Evolutionary conservation across 805 yeast genomes (phyloP).

Genomic region (Debaryomyces maramus): DNA sequence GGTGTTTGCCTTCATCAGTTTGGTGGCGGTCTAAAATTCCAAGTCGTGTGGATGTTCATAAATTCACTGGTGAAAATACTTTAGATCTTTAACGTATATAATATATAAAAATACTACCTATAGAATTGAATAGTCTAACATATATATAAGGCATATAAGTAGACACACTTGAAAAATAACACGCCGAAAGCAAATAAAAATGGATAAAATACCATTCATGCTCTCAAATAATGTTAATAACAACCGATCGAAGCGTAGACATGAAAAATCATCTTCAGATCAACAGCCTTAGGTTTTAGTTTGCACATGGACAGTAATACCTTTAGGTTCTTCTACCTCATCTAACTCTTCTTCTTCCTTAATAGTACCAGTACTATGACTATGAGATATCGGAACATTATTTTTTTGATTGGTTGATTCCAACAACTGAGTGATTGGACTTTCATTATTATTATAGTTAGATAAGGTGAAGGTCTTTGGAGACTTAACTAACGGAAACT

Average conservation of each 20-base stretch:
- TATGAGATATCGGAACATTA: constrained; percentile 22
- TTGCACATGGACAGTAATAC: too few relatives aligned
- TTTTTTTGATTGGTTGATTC: constrained; percentile 14
- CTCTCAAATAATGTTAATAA: too few relatives aligned
- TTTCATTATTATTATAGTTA: constrained; percentile 33
- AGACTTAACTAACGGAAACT: constrained; percentile 34
- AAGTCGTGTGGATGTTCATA: neutral
- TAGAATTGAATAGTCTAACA: neutral
- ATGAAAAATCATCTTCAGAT: too few relatives aligned
- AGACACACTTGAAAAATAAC: too few relatives aligned
- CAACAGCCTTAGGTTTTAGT: too few relatives aligned
- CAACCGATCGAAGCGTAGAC: too few relatives aligned
- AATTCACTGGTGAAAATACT: neutral
- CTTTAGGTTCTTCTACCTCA: too few relatives aligned
- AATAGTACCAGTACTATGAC: constrained; percentile 38
- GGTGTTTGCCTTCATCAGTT: neutral
- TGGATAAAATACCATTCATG: too few relatives aligned
- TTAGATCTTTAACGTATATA: neutral
- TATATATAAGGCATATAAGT: too few relatives aligned
- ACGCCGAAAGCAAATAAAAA: too few relatives aligned
- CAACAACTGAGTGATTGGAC: constrained; percentile 38
- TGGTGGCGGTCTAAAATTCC: neutral
- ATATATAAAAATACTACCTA: neutral
- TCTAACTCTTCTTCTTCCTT: constrained; percentile 43
- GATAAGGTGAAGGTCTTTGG: constrained; percentile 43